Base-by-base conservation (phyloP, 108 stramenopile genomes). In the Pseudonitzschia pungens region DNA sequence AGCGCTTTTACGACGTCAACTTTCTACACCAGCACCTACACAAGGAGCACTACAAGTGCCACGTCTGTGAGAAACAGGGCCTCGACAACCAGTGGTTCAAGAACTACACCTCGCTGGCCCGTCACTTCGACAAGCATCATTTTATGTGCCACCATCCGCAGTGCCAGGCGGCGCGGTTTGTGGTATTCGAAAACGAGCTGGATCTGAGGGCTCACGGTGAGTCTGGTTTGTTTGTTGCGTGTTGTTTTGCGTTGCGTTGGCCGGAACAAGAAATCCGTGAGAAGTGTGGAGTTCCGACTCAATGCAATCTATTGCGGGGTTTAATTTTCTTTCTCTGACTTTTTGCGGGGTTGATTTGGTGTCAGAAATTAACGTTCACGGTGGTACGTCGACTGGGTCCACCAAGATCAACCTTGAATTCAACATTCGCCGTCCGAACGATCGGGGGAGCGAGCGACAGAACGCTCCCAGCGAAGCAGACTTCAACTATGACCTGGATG, bases 11-110 rank as follows among this genome's bases (percentile, higher is more conserved):
- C 71, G 91, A 93, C 70, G 71, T 93, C 41, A 81, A 86, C 8
- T 73, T 82, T 29, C 68, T 96, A 33, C 89, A 96, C 71, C 73
- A 82, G 29, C 96, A 96, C 82, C 84, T 96, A 71, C 88, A 92
- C 51, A 82, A 89, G 76, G 89, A 93, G 15, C 96, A 96, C 76
- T 94, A 93, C 78, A 91, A 91, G 68, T 96, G 96, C 72, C 86
- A 89, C 75, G 77, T 96, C 52, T 95, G 96, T 65, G 86, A 94
- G 59, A 84, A 82, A 67, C 73, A 79, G 74, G 92, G 89, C 1
- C 69, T 70, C 71, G 81, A 81, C 24, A 86, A 94, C 82, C 91
- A 93, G 64, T 96, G 84, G 77, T 96, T 94, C 81, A 87, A 86
- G 62, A 79, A 93, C 74, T 96, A 96, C 78, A 45, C 75, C 2